Base-by-base conservation (phyloP, 306 rosid species). In the Prunus fruticosa region DNA sequence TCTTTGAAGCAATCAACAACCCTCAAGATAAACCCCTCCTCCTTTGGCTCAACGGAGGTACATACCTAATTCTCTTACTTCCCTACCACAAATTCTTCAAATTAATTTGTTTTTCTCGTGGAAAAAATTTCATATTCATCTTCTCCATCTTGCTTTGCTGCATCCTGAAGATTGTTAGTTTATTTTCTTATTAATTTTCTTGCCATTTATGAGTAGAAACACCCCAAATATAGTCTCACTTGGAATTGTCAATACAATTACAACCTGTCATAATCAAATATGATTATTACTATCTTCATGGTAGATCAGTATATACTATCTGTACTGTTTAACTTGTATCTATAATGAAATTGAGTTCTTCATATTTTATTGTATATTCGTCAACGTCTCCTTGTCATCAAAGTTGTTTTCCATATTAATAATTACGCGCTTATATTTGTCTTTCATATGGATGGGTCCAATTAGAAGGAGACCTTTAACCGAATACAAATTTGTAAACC, bases 1-100 rank as follows among this genome's bases (percentile, higher is more conserved):
- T 93, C 78, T 89, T 93, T 11, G 91, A 89, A 63, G 81, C 96
- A 49, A 60, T 79, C 19, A 28, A 76, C 0, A 67, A 80, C 6
- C 84, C 95, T 14, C 50, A 80, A 16, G 11, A 79, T 0, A 91
- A 90, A 79, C 96, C 98, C 67, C 71, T 93, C 51, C 86, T 93
- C 27, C 85, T 93, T 0, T 93, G 98, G 98, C 95, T 93, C 46
- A 93, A 93, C 72, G 98, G 98, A 91, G 98, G 98, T 93, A 82
- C 9, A 0, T 2, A 13, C 3, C 2, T 41, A 9, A 38, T 22
- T 72, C 47, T 4, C 10, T 67, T 16, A 63, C 11, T 74, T 76
- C 14, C 54, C 11, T 9, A 38, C 43, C 43, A 38, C 43, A 38
- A 38, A 10, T 56, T 56, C 62, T 56, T 56, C 62, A 56, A 56